These are phyloP conservation scores for Mrakia hoshinonis DNA, from an alignment of 768 basidiomycete species.

Conservation along the genomic window DNA sequence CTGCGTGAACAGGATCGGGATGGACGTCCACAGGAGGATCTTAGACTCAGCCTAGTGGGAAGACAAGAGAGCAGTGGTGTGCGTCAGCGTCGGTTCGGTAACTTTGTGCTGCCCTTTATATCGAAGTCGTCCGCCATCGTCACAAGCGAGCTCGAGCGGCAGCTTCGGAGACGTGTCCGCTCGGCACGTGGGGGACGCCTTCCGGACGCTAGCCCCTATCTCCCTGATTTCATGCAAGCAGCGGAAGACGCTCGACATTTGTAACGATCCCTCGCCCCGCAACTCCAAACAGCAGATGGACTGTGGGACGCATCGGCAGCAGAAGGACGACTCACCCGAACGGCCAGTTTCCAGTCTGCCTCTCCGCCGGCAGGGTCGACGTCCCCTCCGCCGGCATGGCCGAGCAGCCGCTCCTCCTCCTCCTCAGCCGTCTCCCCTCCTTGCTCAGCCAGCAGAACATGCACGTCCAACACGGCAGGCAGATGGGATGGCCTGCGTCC, in stretches of 20 bases:
- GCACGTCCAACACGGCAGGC: not conserved
- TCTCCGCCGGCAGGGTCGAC: not conserved
- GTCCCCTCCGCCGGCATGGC: slow-evolving; percentile 24
- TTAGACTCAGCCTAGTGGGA: slow-evolving; percentile 8
- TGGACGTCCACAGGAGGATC: slow-evolving; percentile 13
- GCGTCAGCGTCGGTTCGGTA: too few species aligned
- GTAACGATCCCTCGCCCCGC: too few species aligned
- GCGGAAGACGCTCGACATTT: too few species aligned
- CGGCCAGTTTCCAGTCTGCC: slow-evolving; percentile 17
- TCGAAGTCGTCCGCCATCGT: too few species aligned
- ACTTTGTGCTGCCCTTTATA: too few species aligned
- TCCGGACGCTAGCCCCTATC: too few species aligned
- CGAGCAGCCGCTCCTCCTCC: slow-evolving; percentile 27
- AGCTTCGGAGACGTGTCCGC: too few species aligned
- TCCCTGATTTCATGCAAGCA: too few species aligned
- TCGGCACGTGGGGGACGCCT: too few species aligned
- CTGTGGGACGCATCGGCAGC: too few species aligned
- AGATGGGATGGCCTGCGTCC: not conserved
- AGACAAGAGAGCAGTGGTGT: not conserved
- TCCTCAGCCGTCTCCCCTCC: slow-evolving; percentile 28
- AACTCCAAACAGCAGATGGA: too few species aligned
- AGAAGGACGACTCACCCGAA: slow-evolving; percentile 13
- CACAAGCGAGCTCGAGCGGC: too few species aligned
- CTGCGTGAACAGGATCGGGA: slow-evolving; percentile 27
- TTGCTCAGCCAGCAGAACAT: slow-evolving; percentile 25